These are phyloP conservation scores for Fusarium sp. DNA, from an alignment of 2,329 filamentous ascomycete genomes.

Conservation along the genomic window DNA sequence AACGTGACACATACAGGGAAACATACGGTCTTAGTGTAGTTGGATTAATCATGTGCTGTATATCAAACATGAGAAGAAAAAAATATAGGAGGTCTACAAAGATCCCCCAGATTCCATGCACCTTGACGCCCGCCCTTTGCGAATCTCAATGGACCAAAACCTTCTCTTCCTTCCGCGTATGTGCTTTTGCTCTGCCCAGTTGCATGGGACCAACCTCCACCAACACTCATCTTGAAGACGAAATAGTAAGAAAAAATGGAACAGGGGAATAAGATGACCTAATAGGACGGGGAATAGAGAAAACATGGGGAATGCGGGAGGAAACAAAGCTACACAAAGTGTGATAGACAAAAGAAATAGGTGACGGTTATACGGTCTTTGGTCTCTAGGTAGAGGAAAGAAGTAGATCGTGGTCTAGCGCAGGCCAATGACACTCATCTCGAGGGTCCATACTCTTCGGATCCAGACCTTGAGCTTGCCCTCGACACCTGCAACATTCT, in stretches of 20 bases:
- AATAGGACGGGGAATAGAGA: conserved; percentile 25
- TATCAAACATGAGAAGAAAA: conserved; percentile 28
- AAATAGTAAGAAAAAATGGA: conserved; percentile 19
- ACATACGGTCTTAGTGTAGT: conserved; percentile 25
- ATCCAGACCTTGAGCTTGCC: conserved; percentile 99
- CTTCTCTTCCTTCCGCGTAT: conserved; percentile 27
- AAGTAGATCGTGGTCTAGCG: conserved; percentile 59
- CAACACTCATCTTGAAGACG: conserved; percentile 33
- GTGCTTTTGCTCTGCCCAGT: conserved; percentile 34
- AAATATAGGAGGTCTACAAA: conserved; percentile 25
- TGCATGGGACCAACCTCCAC: conserved; percentile 19
- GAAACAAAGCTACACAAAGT: conserved; percentile 33
- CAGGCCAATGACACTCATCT: conserved; percentile 95
- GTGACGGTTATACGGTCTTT: conserved; percentile 24
- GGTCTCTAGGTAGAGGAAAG: conserved; percentile 8
- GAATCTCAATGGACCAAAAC: conserved; percentile 40
- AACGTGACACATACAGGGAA: neutral
- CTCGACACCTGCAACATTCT: conserved; percentile 88
- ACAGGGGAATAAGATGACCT: conserved; percentile 17
- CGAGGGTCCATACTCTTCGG: conserved; percentile 95
- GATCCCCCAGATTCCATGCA: conserved; percentile 40
- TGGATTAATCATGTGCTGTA: conserved; percentile 30
- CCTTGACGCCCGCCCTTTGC: conserved; percentile 46
- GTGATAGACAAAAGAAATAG: conserved; percentile 35
- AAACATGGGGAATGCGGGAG: conserved; percentile 12